A percentile compares a stretch with the other conserved stretches of the same genome.
Conservation (phyloP, 2,329 filamentous ascomycete genomes). For the Colletotrichum cuscutae region DNA sequence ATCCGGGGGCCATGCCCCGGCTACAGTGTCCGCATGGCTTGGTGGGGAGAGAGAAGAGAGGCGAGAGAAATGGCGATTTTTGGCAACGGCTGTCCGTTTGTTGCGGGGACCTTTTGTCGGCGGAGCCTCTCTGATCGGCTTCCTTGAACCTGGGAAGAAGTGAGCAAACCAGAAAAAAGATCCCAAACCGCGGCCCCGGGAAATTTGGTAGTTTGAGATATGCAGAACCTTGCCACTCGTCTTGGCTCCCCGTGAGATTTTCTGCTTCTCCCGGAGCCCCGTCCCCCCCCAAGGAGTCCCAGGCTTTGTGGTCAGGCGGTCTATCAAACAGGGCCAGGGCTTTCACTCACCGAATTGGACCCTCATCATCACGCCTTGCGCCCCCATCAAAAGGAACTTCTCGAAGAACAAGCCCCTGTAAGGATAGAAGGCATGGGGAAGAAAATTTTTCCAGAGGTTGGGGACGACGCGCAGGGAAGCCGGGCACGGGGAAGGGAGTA, state of each 20-base stretch:
- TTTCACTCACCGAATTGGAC: conserved; percentile 1
- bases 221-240: conserved; percentile 11
- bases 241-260: not conserved
- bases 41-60: conserved; percentile 3
- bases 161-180: conserved; percentile 2
- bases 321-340: not conserved
- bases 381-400: not conserved
- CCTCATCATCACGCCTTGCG: not conserved
- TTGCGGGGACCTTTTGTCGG: not conserved
- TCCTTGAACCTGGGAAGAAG: not conserved
- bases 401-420: not conserved
- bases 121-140: not conserved
- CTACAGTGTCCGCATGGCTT: conserved; percentile 12
- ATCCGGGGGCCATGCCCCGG: conserved; percentile 27
- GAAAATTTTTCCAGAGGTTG: conserved; percentile 7
- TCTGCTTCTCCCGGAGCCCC: not conserved
- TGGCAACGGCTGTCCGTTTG: not conserved
- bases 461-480: conserved; percentile 5
- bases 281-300: not conserved
- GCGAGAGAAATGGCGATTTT: not conserved
- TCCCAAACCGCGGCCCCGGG: conserved; percentile 33
- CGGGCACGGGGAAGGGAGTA: not conserved
- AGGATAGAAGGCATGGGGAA: not conserved
- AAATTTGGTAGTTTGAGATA: conserved; percentile 31
- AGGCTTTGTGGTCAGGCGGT: not conserved